Evolutionary conservation across 73 alveolate species (phyloP).

Genomic region (Uronychia binucleata): DNA sequence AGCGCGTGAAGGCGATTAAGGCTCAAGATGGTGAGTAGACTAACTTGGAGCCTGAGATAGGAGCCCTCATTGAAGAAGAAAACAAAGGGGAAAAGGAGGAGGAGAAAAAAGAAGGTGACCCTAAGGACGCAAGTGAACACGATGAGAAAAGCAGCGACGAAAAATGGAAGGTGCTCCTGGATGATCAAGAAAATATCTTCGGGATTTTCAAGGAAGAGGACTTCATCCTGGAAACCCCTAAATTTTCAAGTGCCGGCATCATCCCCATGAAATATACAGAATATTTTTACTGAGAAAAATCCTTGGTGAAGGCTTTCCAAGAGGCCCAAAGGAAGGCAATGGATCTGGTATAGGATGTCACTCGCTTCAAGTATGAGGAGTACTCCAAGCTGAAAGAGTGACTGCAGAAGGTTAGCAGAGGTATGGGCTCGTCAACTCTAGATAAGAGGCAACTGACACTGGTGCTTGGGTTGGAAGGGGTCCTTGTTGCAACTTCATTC

Average conservation of each 20-base stretch:
- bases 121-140: too few species aligned
- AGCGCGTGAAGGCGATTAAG: background rate
- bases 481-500: background rate
- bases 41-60: background rate
- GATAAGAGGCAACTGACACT: background rate
- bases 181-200: background rate
- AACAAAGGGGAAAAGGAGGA: background rate
- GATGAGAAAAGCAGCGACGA: too few species aligned
- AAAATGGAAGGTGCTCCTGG: background rate
- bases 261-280: background rate
- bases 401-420: background rate
- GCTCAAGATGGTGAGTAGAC: background rate
- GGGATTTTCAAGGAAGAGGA: background rate
- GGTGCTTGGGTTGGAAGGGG: background rate
- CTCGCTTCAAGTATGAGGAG: background rate
- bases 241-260: background rate
- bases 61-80: background rate
- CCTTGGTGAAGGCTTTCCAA: background rate
- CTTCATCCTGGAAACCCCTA: background rate
- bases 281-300: background rate
- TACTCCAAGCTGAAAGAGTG: background rate
- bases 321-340: background rate
- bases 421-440: background rate
- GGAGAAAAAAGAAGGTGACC: background rate
- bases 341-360: background rate